These are phyloP conservation scores for Hericium erinaceus DNA, from an alignment of 768 basidiomycete genomes.

Conservation along the genomic window DNA sequence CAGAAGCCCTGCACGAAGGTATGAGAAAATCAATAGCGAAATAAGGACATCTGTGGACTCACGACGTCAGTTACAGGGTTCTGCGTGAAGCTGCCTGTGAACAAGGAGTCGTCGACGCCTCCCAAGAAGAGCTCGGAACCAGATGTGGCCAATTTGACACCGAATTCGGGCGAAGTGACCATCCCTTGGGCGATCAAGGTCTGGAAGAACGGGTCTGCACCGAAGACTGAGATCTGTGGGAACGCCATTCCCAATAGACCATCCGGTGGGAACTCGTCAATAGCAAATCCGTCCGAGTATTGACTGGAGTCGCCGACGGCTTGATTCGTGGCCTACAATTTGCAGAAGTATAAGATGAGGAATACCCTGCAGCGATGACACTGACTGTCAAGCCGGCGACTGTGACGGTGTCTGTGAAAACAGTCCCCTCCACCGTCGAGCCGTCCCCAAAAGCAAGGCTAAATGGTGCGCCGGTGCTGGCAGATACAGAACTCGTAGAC, in stretches of 20 bases:
- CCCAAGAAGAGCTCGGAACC: slow-evolving; percentile 28
- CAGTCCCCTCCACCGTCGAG: slow-evolving; percentile 27
- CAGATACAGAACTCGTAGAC: slow-evolving; percentile 10
- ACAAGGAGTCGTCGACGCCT: slow-evolving; percentile 25
- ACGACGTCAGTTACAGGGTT: slow-evolving; percentile 16
- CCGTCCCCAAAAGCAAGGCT: slow-evolving; percentile 31
- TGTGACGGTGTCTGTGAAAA: slow-evolving; percentile 35
- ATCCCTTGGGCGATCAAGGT: slow-evolving; percentile 17
- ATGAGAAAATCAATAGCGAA: slow-evolving; percentile 16
- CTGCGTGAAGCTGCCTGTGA: slow-evolving; percentile 23
- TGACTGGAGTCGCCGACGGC: slow-evolving; percentile 34
- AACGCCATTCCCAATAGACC: slow-evolving; percentile 35
- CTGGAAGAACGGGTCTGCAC: slow-evolving; percentile 23
- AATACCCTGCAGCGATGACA: not conserved
- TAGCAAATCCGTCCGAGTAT: slow-evolving; percentile 27
- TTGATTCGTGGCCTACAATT: slow-evolving; percentile 24
- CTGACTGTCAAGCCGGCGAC: slow-evolving; percentile 26
- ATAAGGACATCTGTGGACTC: slow-evolving; percentile 13
- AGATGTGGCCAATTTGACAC: slow-evolving; percentile 20
- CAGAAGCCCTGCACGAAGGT: slow-evolving; percentile 17
- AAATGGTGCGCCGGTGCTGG: slow-evolving; percentile 19
- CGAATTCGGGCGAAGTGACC: slow-evolving; percentile 16
- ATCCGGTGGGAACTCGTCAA: slow-evolving; percentile 24
- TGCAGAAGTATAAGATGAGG: not conserved
- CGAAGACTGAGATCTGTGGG: slow-evolving; percentile 17